Conservation (phyloP, 1,284 basidiomycete genomes). For the Apiotrichum domesticum region DNA sequence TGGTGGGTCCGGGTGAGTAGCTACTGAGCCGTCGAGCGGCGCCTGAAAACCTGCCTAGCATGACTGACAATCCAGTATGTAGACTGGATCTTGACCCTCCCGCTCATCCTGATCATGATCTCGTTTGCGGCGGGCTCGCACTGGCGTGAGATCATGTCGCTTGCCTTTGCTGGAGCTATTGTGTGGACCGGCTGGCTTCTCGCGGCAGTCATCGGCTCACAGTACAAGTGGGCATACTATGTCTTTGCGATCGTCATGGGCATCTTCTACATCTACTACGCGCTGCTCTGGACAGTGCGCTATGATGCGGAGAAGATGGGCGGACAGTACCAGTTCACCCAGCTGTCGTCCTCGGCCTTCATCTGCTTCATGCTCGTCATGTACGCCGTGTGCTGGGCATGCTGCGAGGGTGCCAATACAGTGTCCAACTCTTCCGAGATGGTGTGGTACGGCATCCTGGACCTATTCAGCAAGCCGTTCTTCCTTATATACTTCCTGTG, state of each 20-base stretch:
- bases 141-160: slow-evolving; percentile 53
- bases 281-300: slow-evolving; percentile 40
- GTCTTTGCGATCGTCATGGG: slow-evolving; percentile 49
- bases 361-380: slow-evolving; percentile 54
- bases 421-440: slow-evolving; percentile 44
- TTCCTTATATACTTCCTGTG: slow-evolving; percentile 21
- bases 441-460: slow-evolving; percentile 58
- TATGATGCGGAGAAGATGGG: slow-evolving; percentile 25
- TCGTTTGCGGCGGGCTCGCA: slow-evolving; percentile 54
- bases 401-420: slow-evolving; percentile 47
- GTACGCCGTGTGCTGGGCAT: slow-evolving; percentile 51
- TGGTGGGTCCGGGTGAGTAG: slow-evolving; percentile 48
- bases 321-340: slow-evolving; percentile 44
- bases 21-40: too few relatives aligned
- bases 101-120: slow-evolving; percentile 54
- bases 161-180: slow-evolving; percentile 49
- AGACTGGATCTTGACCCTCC: slow-evolving; percentile 56
- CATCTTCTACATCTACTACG: slow-evolving; percentile 53
- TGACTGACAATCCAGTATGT: slow-evolving; percentile 46
- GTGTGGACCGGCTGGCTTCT: slow-evolving; percentile 55
- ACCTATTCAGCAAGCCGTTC: slow-evolving; percentile 54
- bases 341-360: slow-evolving; percentile 22
- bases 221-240: slow-evolving; percentile 55
- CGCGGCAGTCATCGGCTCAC: slow-evolving; percentile 51
- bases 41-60: too few relatives aligned